Conservation (phyloP, 495 filamentous ascomycete species). For the Saxophila tyrrhenica region DNA sequence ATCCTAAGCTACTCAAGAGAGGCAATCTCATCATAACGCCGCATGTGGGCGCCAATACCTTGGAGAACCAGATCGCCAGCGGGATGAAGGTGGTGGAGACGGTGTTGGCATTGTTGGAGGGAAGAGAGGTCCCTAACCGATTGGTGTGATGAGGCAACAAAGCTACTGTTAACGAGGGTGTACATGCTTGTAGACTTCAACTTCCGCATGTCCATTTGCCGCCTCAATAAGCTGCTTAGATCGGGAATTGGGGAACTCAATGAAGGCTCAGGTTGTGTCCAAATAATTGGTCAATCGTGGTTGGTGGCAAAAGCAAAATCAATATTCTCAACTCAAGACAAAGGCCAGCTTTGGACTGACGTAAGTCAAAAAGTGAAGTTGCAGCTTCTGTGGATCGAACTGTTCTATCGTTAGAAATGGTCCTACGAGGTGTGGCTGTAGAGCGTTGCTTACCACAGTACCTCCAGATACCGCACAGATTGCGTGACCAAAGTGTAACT, state of each 20-base stretch:
- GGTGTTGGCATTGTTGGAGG: conserved; percentile 4
- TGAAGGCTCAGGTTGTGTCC: too few relatives aligned
- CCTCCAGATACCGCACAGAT: conserved; percentile 6
- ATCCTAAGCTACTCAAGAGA: conserved; percentile 2
- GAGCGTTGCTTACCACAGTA: conserved; percentile 2
- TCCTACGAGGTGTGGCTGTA: too few relatives aligned
- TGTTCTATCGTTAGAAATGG: neutral
- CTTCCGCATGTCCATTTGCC: too few relatives aligned
- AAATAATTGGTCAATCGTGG: too few relatives aligned
- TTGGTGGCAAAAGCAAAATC: too few relatives aligned
- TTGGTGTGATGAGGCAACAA: neutral
- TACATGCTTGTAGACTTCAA: too few relatives aligned
- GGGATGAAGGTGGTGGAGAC: conserved; percentile 2
- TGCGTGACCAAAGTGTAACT: neutral
- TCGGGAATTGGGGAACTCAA: too few relatives aligned
- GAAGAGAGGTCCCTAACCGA: conserved; percentile 3
- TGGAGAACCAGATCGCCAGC: conserved; percentile 8
- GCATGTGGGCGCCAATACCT: conserved; percentile 2
- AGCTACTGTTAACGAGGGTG: neutral
- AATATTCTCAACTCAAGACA: too few relatives aligned
- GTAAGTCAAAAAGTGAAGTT: neutral
- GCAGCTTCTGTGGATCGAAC: conserved; percentile 5
- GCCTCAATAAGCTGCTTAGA: too few relatives aligned
- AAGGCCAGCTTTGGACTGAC: too few relatives aligned
- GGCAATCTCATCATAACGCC: conserved; percentile 10